Base-by-base conservation (phyloP, 1,284 basidiomycete genomes). In the Boletus hoseneyae region DNA sequence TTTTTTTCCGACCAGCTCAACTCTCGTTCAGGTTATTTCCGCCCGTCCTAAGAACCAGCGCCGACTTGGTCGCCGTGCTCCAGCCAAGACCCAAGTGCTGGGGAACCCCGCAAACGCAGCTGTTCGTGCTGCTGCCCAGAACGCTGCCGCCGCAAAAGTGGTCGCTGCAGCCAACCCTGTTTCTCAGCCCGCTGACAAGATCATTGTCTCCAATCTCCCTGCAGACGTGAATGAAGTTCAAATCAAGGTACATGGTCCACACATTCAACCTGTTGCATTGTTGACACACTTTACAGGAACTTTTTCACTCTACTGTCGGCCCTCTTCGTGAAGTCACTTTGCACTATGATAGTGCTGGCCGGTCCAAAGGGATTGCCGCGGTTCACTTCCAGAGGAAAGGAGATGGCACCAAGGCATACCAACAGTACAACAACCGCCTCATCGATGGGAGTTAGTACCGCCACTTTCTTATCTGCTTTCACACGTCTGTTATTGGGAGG, bases 371-470 rank as follows among this genome's bases (percentile, higher is more conserved):
- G 53, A 77, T 87, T 53, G 94, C 94, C 38, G 85, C 87, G 11
- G 88, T 99, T 56, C 79, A 86, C 58, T 98, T 98, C 79, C 77
- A 80, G 65, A 85, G 83, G 62, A 85, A 85, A 62, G 93, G 93
- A 50, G 93, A 97, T 64, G 96, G 89, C 52, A 85, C 83, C 69
- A 93, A 90, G 77, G 96, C 96, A 6, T 96, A 87, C 73, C 79
- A 88, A 58, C 83, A 93, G 62, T 99, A 98, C 81, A 93, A 99
- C 82, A 93, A 94, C 76, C 88, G 96, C 69, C 87, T 99, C 76
- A 96, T 99, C 82, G 96, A 99, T 86, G 93, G 94, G 78, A 97
- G 95, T 98, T 90, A 94, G 95, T 97, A 86, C 80, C 82, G 75
- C 75, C 76, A 67, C 68, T 77, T 68, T 61, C 59, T 59, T 62